Evolutionary conservation across 2,329 filamentous ascomycete species (phyloP).

Genomic region (Cladosporium sphaerospermum): DNA sequence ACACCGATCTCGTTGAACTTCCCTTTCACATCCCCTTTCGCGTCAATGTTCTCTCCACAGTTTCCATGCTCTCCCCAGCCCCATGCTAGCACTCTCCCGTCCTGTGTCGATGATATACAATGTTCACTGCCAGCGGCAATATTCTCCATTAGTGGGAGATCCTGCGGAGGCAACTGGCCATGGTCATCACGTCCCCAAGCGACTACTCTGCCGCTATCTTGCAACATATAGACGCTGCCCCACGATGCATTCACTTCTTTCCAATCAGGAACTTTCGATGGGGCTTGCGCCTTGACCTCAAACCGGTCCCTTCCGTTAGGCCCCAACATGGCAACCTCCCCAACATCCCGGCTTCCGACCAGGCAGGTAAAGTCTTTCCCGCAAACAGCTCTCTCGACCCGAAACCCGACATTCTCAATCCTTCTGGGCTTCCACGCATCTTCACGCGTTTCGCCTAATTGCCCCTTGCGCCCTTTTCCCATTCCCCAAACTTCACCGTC

Average conservation of each 20-base stretch:
- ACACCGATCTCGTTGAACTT: constrained; percentile 60
- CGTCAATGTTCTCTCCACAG: constrained; percentile 64
- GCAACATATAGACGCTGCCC: constrained; percentile 71
- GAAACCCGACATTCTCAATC: constrained; percentile 55
- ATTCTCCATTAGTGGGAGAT: constrained; percentile 51
- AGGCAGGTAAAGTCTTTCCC: constrained; percentile 83
- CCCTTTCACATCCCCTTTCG: constrained; percentile 61
- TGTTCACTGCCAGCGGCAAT: constrained; percentile 91
- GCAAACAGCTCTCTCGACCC: constrained; percentile 62
- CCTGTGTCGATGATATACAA: constrained; percentile 62
- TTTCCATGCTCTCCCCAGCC: constrained; percentile 99
- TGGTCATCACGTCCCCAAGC: constrained; percentile 84
- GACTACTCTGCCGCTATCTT: constrained; percentile 52
- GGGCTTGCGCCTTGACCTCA: constrained; percentile 41
- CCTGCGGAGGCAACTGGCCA: constrained; percentile 65
- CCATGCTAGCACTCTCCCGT: constrained; percentile 69
- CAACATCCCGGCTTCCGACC: constrained; percentile 47
- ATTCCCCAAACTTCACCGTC: constrained; percentile 79
- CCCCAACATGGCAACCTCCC: constrained; percentile 62
- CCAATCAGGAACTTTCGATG: constrained; percentile 52
- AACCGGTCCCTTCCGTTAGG: constrained; percentile 67
- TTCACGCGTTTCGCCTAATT: constrained; percentile 59
- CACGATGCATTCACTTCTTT: constrained; percentile 70
- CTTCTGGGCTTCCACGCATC: constrained; percentile 55
- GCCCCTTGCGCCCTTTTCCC: constrained; percentile 81